Evolutionary conservation across 352 stramenopile species (phyloP).

Genomic region (Pythium dissimile): DNA sequence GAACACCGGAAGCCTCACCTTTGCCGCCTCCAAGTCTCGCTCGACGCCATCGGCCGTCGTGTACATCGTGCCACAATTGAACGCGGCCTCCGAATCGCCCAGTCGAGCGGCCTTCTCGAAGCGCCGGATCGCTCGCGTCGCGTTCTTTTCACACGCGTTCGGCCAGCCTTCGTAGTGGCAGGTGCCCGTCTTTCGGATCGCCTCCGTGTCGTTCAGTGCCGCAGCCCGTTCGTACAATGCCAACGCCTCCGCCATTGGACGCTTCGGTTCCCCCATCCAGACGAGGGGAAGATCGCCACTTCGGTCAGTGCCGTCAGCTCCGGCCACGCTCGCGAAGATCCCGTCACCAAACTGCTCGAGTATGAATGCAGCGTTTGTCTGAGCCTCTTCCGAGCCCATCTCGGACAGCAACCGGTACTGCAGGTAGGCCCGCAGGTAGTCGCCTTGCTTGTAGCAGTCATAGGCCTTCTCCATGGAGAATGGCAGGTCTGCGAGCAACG

Average conservation of each 20-base stretch:
- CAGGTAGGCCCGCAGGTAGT: slow-evolving; percentile 64
- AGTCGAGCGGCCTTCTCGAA: slow-evolving; percentile 51
- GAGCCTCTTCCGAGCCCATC: slow-evolving; percentile 60
- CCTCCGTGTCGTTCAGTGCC: slow-evolving; percentile 66
- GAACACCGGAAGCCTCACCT: slow-evolving; percentile 5
- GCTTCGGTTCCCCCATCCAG: slow-evolving; percentile 29
- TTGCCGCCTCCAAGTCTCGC: slow-evolving; percentile 35
- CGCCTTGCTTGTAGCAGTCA: slow-evolving; percentile 56
- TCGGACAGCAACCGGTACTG: slow-evolving; percentile 63
- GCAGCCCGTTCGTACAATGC: slow-evolving; percentile 49
- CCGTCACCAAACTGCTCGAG: slow-evolving; percentile 51
- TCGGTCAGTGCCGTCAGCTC: background rate
- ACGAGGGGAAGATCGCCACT: background rate
- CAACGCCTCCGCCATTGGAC: slow-evolving; percentile 44
- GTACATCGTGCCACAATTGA: slow-evolving; percentile 61
- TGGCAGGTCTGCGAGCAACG: slow-evolving; percentile 41
- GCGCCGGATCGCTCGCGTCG: slow-evolving; percentile 42
- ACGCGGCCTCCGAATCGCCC: slow-evolving; percentile 58
- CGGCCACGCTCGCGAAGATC: slow-evolving; percentile 23
- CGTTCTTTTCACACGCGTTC: slow-evolving; percentile 50
- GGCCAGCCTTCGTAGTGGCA: slow-evolving; percentile 66
- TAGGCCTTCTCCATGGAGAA: slow-evolving; percentile 71
- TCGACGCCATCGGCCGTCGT: slow-evolving; percentile 42
- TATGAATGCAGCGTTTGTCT: slow-evolving; percentile 69
- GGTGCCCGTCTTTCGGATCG: slow-evolving; percentile 55